Conservation (phyloP, 192 early-diverging fungal genomes). For the Spinellus fusiger region DNA sequence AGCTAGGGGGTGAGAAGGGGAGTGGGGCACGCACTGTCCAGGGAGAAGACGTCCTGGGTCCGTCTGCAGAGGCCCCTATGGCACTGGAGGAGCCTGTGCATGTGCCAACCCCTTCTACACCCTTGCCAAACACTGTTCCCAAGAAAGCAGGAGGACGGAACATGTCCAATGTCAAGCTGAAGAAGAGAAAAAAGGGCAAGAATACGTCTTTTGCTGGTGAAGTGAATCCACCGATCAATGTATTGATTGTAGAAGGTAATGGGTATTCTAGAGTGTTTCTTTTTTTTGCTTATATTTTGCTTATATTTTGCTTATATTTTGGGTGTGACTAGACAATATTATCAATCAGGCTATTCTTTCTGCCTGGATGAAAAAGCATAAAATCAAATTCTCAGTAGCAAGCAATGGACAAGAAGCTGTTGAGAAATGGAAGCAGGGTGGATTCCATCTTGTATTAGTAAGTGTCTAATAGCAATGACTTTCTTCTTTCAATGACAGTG, state of each 20-base stretch:
- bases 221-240: conserved; percentile 62
- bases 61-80: no score
- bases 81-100: no score
- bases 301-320: background rate
- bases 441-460: conserved; percentile 62
- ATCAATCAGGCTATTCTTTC: conserved; percentile 70
- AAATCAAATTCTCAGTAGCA: conserved; percentile 68
- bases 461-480: background rate
- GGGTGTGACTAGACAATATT: conserved; percentile 52
- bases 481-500: background rate
- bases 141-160: background rate
- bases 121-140: background rate
- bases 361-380: conserved; percentile 64
- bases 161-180: background rate
- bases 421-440: conserved; percentile 63
- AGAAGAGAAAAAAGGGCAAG: conserved; percentile 4
- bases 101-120: no score
- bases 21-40: no score
- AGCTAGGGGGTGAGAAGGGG: no score
- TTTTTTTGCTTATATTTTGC: background rate
- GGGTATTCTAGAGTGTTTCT: background rate
- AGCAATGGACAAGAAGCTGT: conserved; percentile 78
- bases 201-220: conserved; percentile 6
- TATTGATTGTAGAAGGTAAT: conserved; percentile 73
- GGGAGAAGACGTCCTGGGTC: no score